phyloP scores from a whole-genome alignment of 306 rosid species.

The Rosa lucieae region DNA sequence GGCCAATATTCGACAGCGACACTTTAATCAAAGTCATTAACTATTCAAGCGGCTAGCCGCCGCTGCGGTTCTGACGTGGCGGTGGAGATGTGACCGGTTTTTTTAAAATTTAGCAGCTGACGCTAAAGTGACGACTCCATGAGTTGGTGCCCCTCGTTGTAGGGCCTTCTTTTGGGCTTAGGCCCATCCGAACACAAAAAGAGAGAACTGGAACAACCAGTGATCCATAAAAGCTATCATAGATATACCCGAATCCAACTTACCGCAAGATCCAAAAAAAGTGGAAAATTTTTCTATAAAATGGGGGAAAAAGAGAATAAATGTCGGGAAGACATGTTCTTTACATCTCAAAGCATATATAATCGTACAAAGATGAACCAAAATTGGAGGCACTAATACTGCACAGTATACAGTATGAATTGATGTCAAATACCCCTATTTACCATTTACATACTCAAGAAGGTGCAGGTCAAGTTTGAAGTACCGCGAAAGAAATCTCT shows the following conservation, averaged over 20 bases:
- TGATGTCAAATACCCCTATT: constrained; percentile 39
- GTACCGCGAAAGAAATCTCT: constrained; percentile 65
- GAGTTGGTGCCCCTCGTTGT: background rate
- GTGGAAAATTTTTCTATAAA: background rate
- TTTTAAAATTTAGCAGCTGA: background rate
- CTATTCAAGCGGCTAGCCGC: background rate
- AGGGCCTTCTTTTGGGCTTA: background rate
- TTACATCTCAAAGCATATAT: background rate
- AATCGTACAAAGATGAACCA: background rate
- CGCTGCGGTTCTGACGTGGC: background rate
- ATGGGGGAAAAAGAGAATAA: background rate
- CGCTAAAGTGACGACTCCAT: background rate
- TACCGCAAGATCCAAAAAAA: background rate
- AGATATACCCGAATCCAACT: too few relatives aligned
- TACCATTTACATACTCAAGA: constrained; percentile 69
- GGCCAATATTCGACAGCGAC: background rate
- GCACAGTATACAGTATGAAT: background rate
- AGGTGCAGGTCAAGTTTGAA: constrained; percentile 87
- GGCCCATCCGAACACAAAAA: background rate
- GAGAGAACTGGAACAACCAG: background rate
- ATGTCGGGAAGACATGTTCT: background rate
- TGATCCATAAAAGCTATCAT: background rate
- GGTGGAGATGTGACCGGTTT: background rate
- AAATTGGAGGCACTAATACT: background rate
- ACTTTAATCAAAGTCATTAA: background rate